A percentile compares a stretch with the other conserved stretches of the same genome.
These are phyloP conservation scores for Backusella tarrabulga DNA, from an alignment of 192 early-diverging fungal genomes.

Conservation along the genomic window DNA sequence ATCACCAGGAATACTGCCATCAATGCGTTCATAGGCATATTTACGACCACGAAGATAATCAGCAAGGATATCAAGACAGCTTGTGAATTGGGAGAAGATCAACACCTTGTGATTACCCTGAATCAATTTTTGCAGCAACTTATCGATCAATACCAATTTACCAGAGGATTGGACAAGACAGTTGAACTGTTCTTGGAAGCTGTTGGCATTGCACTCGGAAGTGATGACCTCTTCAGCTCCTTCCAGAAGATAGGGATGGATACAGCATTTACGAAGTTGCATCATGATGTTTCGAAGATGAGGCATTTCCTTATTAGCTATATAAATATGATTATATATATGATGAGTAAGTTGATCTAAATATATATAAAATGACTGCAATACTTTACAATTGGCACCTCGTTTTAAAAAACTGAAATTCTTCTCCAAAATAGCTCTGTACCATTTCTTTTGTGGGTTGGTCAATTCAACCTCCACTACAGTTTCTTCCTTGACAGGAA, in stretches of 20 bases:
- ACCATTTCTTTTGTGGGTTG: conserved; percentile 80
- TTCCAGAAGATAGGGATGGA: conserved; percentile 77
- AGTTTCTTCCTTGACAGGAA: conserved; percentile 88
- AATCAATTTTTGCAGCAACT: conserved; percentile 68
- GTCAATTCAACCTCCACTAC: conserved; percentile 85
- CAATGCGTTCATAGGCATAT: conserved; percentile 78
- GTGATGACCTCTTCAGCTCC: conserved; percentile 80
- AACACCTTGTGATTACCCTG: conserved; percentile 80
- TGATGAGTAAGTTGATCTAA: not conserved
- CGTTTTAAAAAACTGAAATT: conserved; percentile 83
- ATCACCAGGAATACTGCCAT: conserved; percentile 75
- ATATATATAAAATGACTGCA: conserved; percentile 14
- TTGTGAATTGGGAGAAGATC: conserved; percentile 88
- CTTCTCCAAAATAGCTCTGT: conserved; percentile 77
- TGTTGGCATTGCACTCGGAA: conserved; percentile 57
- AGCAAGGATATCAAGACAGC: conserved; percentile 68
- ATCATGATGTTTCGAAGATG: conserved; percentile 86
- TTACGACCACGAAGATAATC: conserved; percentile 74
- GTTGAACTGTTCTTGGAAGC: conserved; percentile 60
- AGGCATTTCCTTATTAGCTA: conserved; percentile 54
- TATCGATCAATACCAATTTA: conserved; percentile 79
- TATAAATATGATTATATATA: not conserved
- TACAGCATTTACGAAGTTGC: conserved; percentile 86
- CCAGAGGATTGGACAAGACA: conserved; percentile 76
- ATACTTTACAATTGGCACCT: conserved; percentile 53